phyloP scores from a whole-genome alignment of 192 early-diverging fungal genomes.

The Linnemannia elongata region DNA sequence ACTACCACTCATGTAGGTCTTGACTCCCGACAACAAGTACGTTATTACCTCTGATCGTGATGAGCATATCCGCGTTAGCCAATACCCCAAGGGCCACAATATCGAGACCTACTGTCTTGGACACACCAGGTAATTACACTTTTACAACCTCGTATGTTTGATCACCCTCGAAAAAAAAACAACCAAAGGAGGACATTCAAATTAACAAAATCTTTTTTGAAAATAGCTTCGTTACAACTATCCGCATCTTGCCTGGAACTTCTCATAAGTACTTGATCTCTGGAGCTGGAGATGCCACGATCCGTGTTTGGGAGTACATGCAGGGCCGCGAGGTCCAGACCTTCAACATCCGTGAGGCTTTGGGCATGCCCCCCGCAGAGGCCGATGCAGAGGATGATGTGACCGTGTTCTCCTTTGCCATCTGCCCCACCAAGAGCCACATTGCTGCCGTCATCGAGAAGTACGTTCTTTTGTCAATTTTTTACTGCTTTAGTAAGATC shows the following conservation, averaged over 20 bases:
- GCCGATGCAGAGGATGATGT: slow-evolving; percentile 44
- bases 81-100: slow-evolving; percentile 90
- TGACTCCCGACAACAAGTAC: slow-evolving; percentile 74
- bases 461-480: slow-evolving; percentile 29
- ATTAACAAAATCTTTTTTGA: not conserved
- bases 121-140: slow-evolving; percentile 78
- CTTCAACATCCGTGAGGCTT: slow-evolving; percentile 66
- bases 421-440: slow-evolving; percentile 48
- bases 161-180: not conserved
- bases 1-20: slow-evolving; percentile 49
- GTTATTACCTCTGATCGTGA: slow-evolving; percentile 96
- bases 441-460: slow-evolving; percentile 65
- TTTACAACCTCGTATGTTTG: not conserved
- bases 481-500: not conserved
- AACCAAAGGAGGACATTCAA: not conserved
- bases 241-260: slow-evolving; percentile 69
- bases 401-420: slow-evolving; percentile 53
- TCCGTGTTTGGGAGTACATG: slow-evolving; percentile 82
- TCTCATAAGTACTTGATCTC: slow-evolving; percentile 74
- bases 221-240: slow-evolving; percentile 78
- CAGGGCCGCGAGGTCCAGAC: slow-evolving; percentile 76
- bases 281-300: slow-evolving; percentile 86
- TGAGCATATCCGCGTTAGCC: slow-evolving; percentile 96
- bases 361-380: slow-evolving; percentile 50
- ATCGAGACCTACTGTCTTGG: slow-evolving; percentile 93